Conservation (phyloP, 192 early-diverging fungal species). For the Gigaspora rosea region DNA sequence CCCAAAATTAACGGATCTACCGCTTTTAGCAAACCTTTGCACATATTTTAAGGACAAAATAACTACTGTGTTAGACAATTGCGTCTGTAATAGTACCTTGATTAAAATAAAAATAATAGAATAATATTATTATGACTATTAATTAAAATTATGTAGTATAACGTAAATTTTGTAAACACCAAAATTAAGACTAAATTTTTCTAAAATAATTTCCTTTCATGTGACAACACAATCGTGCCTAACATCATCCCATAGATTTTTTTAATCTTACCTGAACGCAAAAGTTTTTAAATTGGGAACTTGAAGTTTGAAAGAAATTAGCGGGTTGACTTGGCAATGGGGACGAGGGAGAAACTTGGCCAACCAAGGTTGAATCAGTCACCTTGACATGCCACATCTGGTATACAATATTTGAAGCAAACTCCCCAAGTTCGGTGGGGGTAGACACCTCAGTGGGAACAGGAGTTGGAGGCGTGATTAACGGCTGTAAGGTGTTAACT, state of each 20-base stretch:
- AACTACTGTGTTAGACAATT: constrained; percentile 54
- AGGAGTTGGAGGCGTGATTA: neutral
- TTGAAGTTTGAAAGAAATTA: neutral
- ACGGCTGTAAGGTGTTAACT: neutral
- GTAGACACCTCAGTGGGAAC: neutral
- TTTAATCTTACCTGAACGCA: neutral
- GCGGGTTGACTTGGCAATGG: neutral
- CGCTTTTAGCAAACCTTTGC: constrained; percentile 47
- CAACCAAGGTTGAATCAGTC: neutral
- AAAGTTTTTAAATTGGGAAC: constrained; percentile 3
- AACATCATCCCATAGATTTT: too few species aligned
- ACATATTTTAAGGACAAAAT: constrained; percentile 58
- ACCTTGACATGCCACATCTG: constrained; percentile 1
- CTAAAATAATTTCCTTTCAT: too few species aligned
- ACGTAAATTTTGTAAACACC: too few species aligned
- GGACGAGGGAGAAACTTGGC: neutral
- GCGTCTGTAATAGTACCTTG: constrained; percentile 31
- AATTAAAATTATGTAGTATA: neutral
- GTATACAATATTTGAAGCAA: constrained; percentile 3
- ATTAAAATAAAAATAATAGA: neutral
- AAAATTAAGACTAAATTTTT: too few species aligned
- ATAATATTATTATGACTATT: neutral
- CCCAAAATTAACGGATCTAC: constrained; percentile 42
- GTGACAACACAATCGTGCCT: too few species aligned
- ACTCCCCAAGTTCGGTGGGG: neutral